Evolutionary conservation across 345 rosid genomes (phyloP), one percentile per base, ranked within the genome.

Genomic region (Lepidium africanum): DNA sequence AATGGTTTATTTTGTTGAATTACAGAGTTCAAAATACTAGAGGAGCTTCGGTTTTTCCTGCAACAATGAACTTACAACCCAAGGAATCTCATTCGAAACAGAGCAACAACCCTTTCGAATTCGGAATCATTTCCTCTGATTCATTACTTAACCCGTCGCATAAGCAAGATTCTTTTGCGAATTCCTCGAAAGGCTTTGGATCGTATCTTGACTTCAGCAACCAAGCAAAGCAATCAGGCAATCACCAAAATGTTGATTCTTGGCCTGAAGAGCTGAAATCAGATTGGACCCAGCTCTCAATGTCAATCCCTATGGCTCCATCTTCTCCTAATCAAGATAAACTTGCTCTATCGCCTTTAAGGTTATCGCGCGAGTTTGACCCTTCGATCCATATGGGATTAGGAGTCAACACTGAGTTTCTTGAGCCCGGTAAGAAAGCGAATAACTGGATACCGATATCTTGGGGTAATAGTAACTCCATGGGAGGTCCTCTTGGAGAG

Each of bases 401-500:
- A 37, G 82, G 74, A 4, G 72, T 65, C 11, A 77, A 76, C 61
- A 56, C 19, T 13, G 80, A 64, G 54, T 66, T 76, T 23, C 55
- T 55, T 60, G 82, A 81, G 27, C 60, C 73, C 3, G 55, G 65
- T 25, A 78, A 58, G 47, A 61, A 36, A 48, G 69, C 45, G 14
- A 70, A 69, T 23, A 62, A 76, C 63, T 78, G 89, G 87, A 70
- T 77, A 13, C 85, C 91, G 0, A 65, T 77, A 48, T 65, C 86
- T 0, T 84, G 86, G 82, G 86, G 84, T 32, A 71, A 41, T 42
- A 73, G 83, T 35, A 69, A 53, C 59, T 81, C 89, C 19, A 72
- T 83, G 79, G 89, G 87, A 37, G 91, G 89, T 51, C 95, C 89
- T 33, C 66, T 88, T 2, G 95, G 95, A 0, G 91, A 86, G 78